Conservation (phyloP, 179 eudicot genomes). For the Nepenthes alata region DNA sequence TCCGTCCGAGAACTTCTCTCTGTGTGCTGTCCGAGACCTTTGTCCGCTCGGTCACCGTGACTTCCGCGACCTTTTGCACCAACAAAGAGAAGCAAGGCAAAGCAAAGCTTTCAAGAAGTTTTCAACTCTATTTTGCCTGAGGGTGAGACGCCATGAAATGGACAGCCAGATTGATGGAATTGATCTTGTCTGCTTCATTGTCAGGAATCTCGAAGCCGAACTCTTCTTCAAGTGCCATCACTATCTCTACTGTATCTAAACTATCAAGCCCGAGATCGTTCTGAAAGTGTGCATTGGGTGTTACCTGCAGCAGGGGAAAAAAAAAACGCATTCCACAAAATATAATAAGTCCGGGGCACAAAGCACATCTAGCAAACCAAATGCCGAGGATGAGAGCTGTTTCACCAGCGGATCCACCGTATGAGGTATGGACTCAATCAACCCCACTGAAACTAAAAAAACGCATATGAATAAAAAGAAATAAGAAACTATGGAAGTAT, state of each 20-base stretch:
- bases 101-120: neutral
- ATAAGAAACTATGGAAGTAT: too few species aligned
- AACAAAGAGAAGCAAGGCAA: neutral
- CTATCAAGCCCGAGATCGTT: slow-evolving; percentile 9
- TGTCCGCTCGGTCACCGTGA: too few species aligned
- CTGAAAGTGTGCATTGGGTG: slow-evolving; percentile 8
- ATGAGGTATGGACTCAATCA: too few species aligned
- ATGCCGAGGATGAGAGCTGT: too few species aligned
- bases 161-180: slow-evolving; percentile 58
- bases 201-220: slow-evolving; percentile 25
- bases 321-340: too few species aligned
- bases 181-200: slow-evolving; percentile 86
- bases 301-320: slow-evolving; percentile 32
- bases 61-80: too few species aligned
- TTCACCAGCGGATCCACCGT: too few species aligned
- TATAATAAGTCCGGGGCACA: too few species aligned
- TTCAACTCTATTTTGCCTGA: slow-evolving; percentile 55
- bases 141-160: slow-evolving; percentile 91
- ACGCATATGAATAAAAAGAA: too few species aligned
- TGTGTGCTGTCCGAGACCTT: too few species aligned
- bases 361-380: too few species aligned
- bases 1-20: neutral
- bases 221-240: slow-evolving; percentile 7
- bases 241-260: slow-evolving; percentile 2
- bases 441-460: too few species aligned